Percentiles rank a stretch among this genome's conserved stretches.
Evolutionary conservation across 225 moss, liverwort and hornwort species (phyloP).

Genomic region (Marchantia paleacea): DNA sequence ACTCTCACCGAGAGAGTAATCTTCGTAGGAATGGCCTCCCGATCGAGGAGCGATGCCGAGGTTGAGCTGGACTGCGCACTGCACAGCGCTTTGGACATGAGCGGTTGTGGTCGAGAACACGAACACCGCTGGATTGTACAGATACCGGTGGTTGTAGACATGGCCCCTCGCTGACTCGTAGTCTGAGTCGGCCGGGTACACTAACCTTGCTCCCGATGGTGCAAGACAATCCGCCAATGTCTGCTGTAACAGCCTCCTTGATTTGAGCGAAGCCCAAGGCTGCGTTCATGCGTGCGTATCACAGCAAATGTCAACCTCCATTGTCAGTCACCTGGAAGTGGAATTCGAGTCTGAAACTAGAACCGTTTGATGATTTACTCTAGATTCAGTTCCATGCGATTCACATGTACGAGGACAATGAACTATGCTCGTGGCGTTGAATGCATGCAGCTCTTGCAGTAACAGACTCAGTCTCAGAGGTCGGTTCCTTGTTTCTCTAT

Average conservation of each 20-base stretch:
- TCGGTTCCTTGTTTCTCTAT: no score
- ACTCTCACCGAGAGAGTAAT: constrained; percentile 42
- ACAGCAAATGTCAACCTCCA: no score
- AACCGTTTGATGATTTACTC: no score
- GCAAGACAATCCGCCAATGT: not conserved
- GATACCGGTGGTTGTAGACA: constrained; percentile 41
- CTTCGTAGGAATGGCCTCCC: constrained; percentile 66
- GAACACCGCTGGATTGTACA: constrained; percentile 50
- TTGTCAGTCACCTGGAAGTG: no score
- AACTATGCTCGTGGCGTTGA: no score
- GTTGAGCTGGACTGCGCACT: constrained; percentile 46
- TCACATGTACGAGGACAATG: no score
- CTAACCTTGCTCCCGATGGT: constrained; percentile 42
- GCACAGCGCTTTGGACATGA: constrained; percentile 56
- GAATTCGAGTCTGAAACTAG: no score
- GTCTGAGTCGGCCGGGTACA: constrained; percentile 50
- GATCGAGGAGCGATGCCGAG: constrained; percentile 58
- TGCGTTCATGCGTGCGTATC: no score
- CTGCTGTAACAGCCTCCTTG: constrained; percentile 12
- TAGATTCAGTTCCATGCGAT: no score
- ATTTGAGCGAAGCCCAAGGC: not conserved
- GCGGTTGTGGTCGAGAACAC: constrained; percentile 53
- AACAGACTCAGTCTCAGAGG: no score
- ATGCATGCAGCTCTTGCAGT: no score
- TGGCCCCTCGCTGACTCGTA: constrained; percentile 41